phyloP scores from a whole-genome alignment of 805 yeast genomes.

The Yamadazyma kitorensis region DNA sequence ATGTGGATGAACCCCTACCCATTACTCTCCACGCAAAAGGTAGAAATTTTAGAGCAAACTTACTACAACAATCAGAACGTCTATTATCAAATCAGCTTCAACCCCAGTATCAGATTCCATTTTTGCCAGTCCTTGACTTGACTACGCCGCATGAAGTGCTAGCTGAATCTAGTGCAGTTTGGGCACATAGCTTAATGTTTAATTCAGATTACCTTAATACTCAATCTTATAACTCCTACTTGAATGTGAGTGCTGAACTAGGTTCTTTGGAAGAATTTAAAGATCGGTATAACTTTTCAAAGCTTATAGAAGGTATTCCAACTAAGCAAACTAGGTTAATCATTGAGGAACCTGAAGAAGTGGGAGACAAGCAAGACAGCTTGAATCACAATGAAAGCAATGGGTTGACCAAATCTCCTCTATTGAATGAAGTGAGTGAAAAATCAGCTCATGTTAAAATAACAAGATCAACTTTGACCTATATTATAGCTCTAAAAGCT shows the following conservation, averaged over 20 bases:
- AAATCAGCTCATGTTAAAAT: neutral
- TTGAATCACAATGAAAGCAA: neutral
- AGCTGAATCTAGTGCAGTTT: slow-evolving; percentile 76
- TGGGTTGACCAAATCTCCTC: slow-evolving; percentile 14
- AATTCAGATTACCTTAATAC: slow-evolving; percentile 43
- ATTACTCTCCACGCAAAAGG: slow-evolving; percentile 46
- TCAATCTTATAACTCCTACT: slow-evolving; percentile 47
- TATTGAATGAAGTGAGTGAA: slow-evolving; percentile 1
- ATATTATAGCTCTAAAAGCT: slow-evolving; percentile 63
- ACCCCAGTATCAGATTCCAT: slow-evolving; percentile 48
- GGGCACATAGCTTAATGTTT: slow-evolving; percentile 51
- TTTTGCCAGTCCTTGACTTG: slow-evolving; percentile 58
- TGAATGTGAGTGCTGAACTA: slow-evolving; percentile 43
- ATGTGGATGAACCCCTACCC: slow-evolving; percentile 23
- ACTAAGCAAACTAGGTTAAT: slow-evolving; percentile 7
- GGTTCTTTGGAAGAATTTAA: slow-evolving; percentile 34
- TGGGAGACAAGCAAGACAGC: neutral
- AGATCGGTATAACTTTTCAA: slow-evolving; percentile 26
- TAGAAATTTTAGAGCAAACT: slow-evolving; percentile 42
- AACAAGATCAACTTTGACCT: slow-evolving; percentile 39
- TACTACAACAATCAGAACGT: slow-evolving; percentile 24
- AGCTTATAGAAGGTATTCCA: slow-evolving; percentile 8
- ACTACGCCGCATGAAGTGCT: slow-evolving; percentile 41
- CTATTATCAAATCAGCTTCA: neutral
- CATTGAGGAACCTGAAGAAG: slow-evolving; percentile 16